Evolutionary conservation across 225 moss, liverwort and hornwort genomes (phyloP), one percentile per base, ranked within the genome.

Genomic region (Bryum argenteum): DNA sequence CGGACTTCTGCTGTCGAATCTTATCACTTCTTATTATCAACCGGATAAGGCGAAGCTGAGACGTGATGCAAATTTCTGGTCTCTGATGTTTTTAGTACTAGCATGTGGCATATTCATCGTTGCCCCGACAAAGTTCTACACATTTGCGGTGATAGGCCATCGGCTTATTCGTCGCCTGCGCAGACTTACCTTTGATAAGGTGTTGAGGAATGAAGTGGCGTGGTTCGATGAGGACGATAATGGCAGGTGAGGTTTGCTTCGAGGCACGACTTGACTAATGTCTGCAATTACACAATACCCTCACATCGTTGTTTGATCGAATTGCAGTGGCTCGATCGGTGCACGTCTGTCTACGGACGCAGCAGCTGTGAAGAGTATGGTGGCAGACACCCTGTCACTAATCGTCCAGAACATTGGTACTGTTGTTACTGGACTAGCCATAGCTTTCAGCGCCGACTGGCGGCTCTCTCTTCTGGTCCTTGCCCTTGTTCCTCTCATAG

Each of bases 171-270:
- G 90, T 17, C 87, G 90, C 18, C 67, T 97, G 16, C 86, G 97
- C 43, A 78, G 83, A 42, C 26, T 87, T 4, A 87, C 91, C 43
- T 91, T 92, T 14, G 94, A 88, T 20, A 90, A 79, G 72, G 67
- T 94, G 50, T 65, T 97, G 67, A 67, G 80, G 52, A 90, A 92
- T 75, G 97, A 97, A 80, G 88, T 97, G 57, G 81, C 84, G 51
- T 97, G 91, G 90, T 97, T 97, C 71, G 97, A 97, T 40, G 81
- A 87, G 39, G 84, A 90, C 39, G 81, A 82, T 0, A 89, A 94
- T 52, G 69, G 88, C 55, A 94, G 97, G 97, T 93, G 52, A n/a
- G 79, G 26, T 64, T 85, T 56, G 19, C 40, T 71, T 61, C 14
- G 33, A 64, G 45, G 71, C 14, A 38, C 40, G 58, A 10, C 39